Base-by-base conservation (phyloP, 768 basidiomycete species). In the Amanita rubescens region DNA sequence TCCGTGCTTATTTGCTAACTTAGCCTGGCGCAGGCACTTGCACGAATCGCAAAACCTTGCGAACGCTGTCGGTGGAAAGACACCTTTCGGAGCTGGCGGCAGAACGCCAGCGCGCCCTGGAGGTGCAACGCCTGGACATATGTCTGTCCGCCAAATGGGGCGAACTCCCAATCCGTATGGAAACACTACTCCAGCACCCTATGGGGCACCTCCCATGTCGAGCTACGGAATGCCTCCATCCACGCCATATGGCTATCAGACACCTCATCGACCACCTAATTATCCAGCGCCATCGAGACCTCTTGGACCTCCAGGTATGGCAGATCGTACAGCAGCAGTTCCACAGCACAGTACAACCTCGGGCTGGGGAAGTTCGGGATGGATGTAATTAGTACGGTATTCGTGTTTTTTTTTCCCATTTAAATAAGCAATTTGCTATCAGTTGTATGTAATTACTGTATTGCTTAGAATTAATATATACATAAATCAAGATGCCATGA, bases 101-200 rank as follows among this genome's bases (percentile, higher is more conserved):
- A 81, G 88, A 32, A 91, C 89, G 1, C 89, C 89, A 48, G 89
- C 79, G 19, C 78, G 87, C 32, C 84, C 83, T 11, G 88, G 81
- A n/a, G 77, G 78, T 55, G 72, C 77, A n/a, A 90, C 88, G 8
- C 87, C 90, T n/a, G 88, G 89, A 1, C 85, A 81, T 61, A 74
- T 82, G 68, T 92, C 90, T 17, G 75, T 85, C 42, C 87, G 87
- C 51, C 85, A 87, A 59, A 65, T 77, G 33, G 80, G 77, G 15
- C 79, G 86, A 44, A 92, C 90, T 41, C 90, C 90, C 9, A 92
- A 91, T 60, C 87, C 90, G 1, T 91, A 91, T 59, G 78, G 75
- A 34, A 71, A 70, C 35, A 65, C 74, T 10, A 71, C 75, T 3
- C 72, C 75, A 61, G 72, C 77, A 19, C 75, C 78, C 49, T 77